Evolutionary conservation across 2,329 filamentous ascomycete genomes (phyloP), one percentile per base, ranked within the genome.

Genomic region (Cladosporium sp.): DNA sequence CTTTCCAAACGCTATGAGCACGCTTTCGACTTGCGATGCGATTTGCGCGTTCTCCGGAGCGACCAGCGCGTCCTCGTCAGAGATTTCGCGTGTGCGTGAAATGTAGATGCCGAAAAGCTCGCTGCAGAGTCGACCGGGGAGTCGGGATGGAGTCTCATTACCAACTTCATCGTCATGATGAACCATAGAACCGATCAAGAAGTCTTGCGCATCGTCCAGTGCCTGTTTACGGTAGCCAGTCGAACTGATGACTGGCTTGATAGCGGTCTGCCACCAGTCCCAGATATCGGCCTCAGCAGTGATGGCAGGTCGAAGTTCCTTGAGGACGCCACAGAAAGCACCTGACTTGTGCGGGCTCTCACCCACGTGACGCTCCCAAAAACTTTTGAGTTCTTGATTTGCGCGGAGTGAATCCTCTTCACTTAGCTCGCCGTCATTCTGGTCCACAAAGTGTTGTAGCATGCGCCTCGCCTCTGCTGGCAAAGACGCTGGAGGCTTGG

Each of bases 251-350:
- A 83, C 78, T 0, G 85, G 83, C 45, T 78, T 77, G 19, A 85
- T 72, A 13, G 87, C 76, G 61, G 81, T 74, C 45, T 88, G 83
- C 81, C 89, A 91, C 90, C 90, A 94, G 59, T 85, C 80, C 56
- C 86, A 73, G 56, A 90, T 72, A 56, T 86, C 82, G 34, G 82
- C 78, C 2, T 86, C 80, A 10, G 83, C 83, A 57, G 80, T 80
- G 55, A 94, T 79, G 10, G 81, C 80, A 2, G 87, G 83, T 22
- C 85, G 80, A 35, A 93, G 75, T 39, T 80, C 80, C 47, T 83
- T 81, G 56, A 93, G 74, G 45, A 89, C 80, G 50, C 81, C 80
- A 17, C 92, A 78, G 72, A 92, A 94, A n/a, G 84, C 75, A 8
- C 82, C 83, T 68, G 83, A 81, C 63, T 83, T 82, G 51, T 79